These are phyloP conservation scores for Diaporthe sp. DNA, from an alignment of 2,329 filamentous ascomycete species.

Conservation along the genomic window DNA sequence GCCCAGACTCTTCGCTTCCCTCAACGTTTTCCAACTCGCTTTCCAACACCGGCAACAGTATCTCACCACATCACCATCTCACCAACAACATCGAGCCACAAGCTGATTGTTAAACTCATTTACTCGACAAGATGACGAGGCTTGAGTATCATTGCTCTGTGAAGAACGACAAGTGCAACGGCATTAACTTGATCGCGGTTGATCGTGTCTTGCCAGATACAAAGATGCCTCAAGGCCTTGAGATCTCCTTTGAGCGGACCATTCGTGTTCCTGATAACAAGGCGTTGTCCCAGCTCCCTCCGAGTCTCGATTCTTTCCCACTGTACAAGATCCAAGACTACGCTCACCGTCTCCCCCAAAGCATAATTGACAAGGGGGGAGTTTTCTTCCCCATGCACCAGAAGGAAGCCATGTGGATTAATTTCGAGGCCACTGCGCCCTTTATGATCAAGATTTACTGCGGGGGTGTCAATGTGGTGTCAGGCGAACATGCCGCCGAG, in stretches of 20 bases:
- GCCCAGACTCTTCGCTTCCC: background rate
- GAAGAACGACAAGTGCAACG: background rate
- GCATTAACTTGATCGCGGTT: background rate
- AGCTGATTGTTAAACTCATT: background rate
- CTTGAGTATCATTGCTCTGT: background rate
- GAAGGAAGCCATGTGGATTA: conserved; percentile 57
- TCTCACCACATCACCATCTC: background rate
- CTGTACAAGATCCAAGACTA: conserved; percentile 28
- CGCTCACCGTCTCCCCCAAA: background rate
- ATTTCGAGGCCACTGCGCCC: conserved; percentile 44
- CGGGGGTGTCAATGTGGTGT: conserved; percentile 57
- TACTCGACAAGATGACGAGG: conserved; percentile 7
- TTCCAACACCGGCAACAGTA: background rate
- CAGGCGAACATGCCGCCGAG: conserved; percentile 49
- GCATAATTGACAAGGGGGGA: background rate
- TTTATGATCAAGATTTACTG: conserved; percentile 58
- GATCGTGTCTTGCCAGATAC: background rate
- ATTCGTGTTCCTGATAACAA: conserved; percentile 26
- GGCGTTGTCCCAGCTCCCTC: background rate
- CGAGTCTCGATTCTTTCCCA: background rate
- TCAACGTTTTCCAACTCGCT: background rate
- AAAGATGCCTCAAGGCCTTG: background rate
- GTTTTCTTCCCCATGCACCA: conserved; percentile 58
- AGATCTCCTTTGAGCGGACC: conserved; percentile 9
- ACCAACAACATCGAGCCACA: background rate